Base-by-base conservation (phyloP, 495 filamentous ascomycete genomes). In the Penicillium lagena region DNA sequence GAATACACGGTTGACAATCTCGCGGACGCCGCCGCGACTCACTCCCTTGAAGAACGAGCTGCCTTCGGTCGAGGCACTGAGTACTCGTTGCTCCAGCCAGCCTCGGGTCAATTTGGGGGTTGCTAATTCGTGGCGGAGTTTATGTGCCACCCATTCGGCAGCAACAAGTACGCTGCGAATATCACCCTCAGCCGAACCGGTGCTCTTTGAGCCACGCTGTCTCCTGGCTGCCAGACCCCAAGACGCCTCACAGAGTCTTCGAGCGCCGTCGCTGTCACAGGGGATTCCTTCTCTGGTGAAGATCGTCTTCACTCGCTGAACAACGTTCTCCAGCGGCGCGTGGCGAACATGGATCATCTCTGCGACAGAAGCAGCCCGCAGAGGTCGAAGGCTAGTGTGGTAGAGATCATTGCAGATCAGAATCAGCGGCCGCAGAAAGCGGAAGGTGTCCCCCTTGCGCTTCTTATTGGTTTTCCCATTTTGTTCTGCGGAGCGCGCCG, bases 391-490 rank as follows among this genome's bases (percentile, higher is more conserved):
- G 43, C 89, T 87, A 15, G 93, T 79, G 54, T 94, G 88, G 60
- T 98, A 98, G n/a, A 96, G 78, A 64, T 98, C 93, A 48, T 98
- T 98, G 74, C 93, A 98, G 46, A 98, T 89, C 27, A 96, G 66
- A 46, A 98, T 89, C 30, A 98, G 71, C 0, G 93, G 93, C 38
- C 93, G 78, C 64, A 90, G 76, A 42, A 96, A 77, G 27, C 83
- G 77, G 61, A 97, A 98, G 33, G 80, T 80, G 51, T 96, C 89
- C 0, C 82, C 83, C 56, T 85, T 89, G 46, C 73, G 80, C 54
- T 80, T 81, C 55, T 68, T 72, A 50, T 58, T 70, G 2, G 44
- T 42, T 7, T 59, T 54, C 32, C 67, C 51, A 31, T 54, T 40
- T 48, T 67, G 43, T 35, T 66, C 53, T 6, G 67, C 54, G n/a